Evolutionary conservation across 225 moss, liverwort and hornwort species (phyloP).

Genomic region (Straminergon stramineum): DNA sequence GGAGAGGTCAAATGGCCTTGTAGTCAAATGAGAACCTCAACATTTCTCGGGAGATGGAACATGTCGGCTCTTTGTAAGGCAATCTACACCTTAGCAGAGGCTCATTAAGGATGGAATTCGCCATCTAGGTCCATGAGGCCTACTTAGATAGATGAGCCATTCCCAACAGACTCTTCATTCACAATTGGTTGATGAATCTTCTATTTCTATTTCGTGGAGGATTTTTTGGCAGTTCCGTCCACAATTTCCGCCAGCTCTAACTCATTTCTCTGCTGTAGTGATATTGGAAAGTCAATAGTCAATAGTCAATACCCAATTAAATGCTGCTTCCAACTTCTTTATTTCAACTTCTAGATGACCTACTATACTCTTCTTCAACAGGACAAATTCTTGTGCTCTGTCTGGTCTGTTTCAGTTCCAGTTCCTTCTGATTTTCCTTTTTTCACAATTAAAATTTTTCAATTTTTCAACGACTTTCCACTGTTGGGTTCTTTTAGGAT

Average conservation of each 20-base stretch:
- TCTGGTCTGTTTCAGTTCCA: neutral
- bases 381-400: neutral
- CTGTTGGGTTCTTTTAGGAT: neutral
- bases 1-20: neutral
- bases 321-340: neutral
- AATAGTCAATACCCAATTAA: neutral
- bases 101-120: neutral
- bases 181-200: neutral
- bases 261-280: neutral
- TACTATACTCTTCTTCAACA: neutral
- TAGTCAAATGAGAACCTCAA: rapidly evolving
- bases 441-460: too few relatives aligned
- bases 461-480: neutral
- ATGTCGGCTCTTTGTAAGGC: neutral
- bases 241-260: neutral
- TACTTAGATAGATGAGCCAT: neutral
- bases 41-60: rapidly evolving
- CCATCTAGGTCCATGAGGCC: neutral
- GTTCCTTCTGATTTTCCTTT: too few relatives aligned
- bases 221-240: neutral
- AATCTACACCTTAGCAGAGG: neutral
- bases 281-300: neutral
- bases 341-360: neutral
- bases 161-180: neutral
- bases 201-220: neutral